Evolutionary conservation across 2,329 filamentous ascomycete genomes (phyloP), one percentile per base, ranked within the genome.

Genomic region (Colletotrichum eleusines): DNA sequence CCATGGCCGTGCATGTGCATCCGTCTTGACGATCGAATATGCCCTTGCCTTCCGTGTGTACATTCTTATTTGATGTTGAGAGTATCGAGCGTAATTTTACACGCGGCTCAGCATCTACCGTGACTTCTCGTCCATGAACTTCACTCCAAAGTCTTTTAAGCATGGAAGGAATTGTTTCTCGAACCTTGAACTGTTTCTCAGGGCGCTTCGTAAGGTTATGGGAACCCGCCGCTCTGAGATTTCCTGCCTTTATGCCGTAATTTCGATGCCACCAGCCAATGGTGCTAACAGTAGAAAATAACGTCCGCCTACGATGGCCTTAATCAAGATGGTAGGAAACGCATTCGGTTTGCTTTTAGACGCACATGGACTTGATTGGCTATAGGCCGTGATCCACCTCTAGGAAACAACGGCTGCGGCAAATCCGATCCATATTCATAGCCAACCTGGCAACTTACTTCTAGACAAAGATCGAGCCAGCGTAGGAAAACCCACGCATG

Each of bases 61-160:
- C 85, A 89, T 89, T 92, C 91, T 92, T 93, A 94, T 94, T 94
- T 94, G 89, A 89, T 89, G 89, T 84, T 94, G 7, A 92, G 91
- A 87, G 94, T 89, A 94, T 85, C 75, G 82, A 90, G 76, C 72
- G 57, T 58, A 53, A 33, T 59, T 61, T 75, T 73, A 82, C 80
- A 46, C 33, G 20, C n/a, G 38, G 28, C 86, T 85, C 81, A 80
- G 82, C 90, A 93, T 90, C 92, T 90, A 93, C 89, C 90, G 86
- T 84, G 83, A 11, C 86, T 85, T 85, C 83, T 44, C 20, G 8
- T n/a, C 75, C 77, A 82, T 92, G 89, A 84, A 86, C 83, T 81
- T 81, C 88, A 90, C 85, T 86, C 80, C 92, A 87, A 92, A 85
- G 6, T 26, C 31, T 2, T 42, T 20, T n/a, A 4, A 44, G 8